Base-by-base conservation (phyloP, 352 stramenopile species). In the Elongisporangium undulatum region DNA sequence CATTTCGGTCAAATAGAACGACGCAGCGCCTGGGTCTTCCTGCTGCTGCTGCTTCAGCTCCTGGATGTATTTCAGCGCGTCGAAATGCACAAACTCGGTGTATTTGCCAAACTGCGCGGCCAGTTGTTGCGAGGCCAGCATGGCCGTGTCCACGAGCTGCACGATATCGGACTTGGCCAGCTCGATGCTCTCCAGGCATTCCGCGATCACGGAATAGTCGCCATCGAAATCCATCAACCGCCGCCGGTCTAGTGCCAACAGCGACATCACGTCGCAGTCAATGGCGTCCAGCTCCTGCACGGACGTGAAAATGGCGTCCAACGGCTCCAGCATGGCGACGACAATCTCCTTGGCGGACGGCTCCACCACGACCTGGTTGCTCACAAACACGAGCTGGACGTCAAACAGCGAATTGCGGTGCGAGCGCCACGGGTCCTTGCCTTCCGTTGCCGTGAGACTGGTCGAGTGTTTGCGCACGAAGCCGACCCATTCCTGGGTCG, bases 181-280 rank as follows among this genome's bases (percentile, higher is more conserved):
- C 1, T 66, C 58, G 2, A 97, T 68, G 0, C 58, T 66, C 8
- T 84, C 61, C 0, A 87, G 41, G 38, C 85, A 78, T 23, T 83
- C 75, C 0, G 66, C 55, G 10, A 90, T 68, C 8, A 90, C 84
- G 0, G 64, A 56, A 9, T 53, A 53, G 23, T 82, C 70, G 1
- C 72, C 62, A 3, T 78, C 67, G 12, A 94, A 63, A 56, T 89
- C 72, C 0, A 95, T 67, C 4, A 95, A 51, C 4, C 75, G 80
- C 0, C 64, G 61, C 15, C 72, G 70, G 3, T 89, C 79, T 2
- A 98, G 77, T 6, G 79, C 72, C 10, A 98, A 69, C 16, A 98
- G 68, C 7, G 83, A 95, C 80, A 98, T 89, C 22, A 98, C 82
- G 51, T 98, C 93, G 56, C 75, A 82, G 65, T 98, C 92, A 22